Evolutionary conservation across 106 monocot species (phyloP), one percentile per base, ranked within the genome.

Genomic region (Platanthera zijinensis): DNA sequence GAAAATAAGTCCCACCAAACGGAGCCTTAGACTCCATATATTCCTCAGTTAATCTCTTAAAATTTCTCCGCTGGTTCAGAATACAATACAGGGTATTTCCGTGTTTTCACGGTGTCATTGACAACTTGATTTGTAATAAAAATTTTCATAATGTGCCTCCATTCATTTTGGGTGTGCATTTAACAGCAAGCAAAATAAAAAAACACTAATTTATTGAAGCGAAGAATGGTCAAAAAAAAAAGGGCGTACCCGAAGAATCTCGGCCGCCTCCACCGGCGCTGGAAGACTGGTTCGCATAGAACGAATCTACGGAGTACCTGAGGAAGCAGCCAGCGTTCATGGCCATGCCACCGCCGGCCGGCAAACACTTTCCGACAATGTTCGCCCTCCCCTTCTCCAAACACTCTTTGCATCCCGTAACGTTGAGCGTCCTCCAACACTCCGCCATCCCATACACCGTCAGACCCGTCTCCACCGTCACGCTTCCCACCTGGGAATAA

Each of bases 241-340:
- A 25, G 0, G 39, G 39, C 39, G 39, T 32, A 66, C 66, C 66
- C 11, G 39, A 39, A 39, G 66, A 66, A 12, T 10, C 66, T 28
- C 46, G n/a, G n/a, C 82, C 79, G n/a, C 75, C 76, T 53, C 57
- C 70, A 2, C 3, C 39, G 39, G 39, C 39, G 39, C 39, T 39
- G 4, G 74, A 18, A 1, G 62, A 5, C 4, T 17, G 18, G 7
- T 52, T 8, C 77, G 84, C 74, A 69, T 88, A 91, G 76, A 91
- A 91, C 7, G 75, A 70, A 7, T 76, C 64, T 59, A 78, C 84
- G 2, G 91, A 91, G 82, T 88, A 91, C 84, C 91, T 83, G 52
- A 90, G 39, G 78, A 79, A 83, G 78, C 90, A 90, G 3, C 90
- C 90, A 6, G 90, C 85, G 52, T 87, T 87, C 74, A 90, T 48